Evolutionary conservation across 2,329 filamentous ascomycete genomes (phyloP).

Genomic region (Calonectria pteridis): DNA sequence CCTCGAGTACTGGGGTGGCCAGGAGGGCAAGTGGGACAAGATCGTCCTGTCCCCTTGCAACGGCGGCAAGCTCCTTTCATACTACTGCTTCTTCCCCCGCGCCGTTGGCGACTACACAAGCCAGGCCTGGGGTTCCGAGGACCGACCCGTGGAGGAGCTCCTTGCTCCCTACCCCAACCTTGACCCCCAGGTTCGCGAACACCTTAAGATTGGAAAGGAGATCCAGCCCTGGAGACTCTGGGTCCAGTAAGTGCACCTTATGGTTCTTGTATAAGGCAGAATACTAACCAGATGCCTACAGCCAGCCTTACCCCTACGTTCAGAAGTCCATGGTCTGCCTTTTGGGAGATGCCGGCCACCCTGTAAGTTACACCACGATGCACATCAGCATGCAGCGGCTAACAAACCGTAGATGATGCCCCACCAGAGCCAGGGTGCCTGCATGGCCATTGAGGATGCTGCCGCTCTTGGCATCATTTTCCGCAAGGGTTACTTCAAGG

Average conservation of each 20-base stretch:
- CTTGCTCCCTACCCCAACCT: constrained; percentile 71
- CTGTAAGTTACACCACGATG: constrained; percentile 53
- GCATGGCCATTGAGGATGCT: constrained; percentile 77
- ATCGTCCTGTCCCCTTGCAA: constrained; percentile 79
- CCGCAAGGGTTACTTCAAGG: constrained; percentile 58
- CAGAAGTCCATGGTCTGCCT: constrained; percentile 65
- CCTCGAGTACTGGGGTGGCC: constrained; percentile 79
- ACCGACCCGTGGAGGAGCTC: constrained; percentile 67
- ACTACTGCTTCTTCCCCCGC: constrained; percentile 77
- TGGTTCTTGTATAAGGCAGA: no score
- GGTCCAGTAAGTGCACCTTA: constrained; percentile 61
- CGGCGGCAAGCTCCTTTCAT: constrained; percentile 72
- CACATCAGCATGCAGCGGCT: neutral
- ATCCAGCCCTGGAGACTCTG: constrained; percentile 74
- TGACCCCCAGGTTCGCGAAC: constrained; percentile 67
- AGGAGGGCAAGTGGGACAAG: constrained; percentile 74
- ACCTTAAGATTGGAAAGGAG: constrained; percentile 71
- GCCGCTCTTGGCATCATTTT: constrained; percentile 74
- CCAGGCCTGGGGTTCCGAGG: constrained; percentile 70
- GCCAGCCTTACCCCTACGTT: constrained; percentile 69
- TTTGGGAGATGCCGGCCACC: constrained; percentile 76
- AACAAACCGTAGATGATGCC: constrained; percentile 71
- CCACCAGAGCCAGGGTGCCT: constrained; percentile 77
- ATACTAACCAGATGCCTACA: constrained; percentile 16
- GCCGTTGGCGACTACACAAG: constrained; percentile 63